These are phyloP conservation scores for Lodderomyces beijingensis DNA, from an alignment of 1,139 yeast genomes.

Conservation along the genomic window DNA sequence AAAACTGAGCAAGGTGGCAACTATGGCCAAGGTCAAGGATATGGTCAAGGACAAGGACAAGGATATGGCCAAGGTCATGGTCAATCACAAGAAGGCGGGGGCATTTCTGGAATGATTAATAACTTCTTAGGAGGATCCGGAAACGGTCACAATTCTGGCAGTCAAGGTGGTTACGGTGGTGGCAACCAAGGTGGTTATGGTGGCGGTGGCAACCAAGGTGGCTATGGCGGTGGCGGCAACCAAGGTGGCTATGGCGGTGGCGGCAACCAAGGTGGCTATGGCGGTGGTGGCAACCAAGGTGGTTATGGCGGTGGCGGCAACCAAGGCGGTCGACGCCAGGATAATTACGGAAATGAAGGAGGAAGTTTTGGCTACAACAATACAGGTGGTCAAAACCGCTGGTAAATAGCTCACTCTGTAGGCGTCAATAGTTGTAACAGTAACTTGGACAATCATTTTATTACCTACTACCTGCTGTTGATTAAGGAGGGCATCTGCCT, in stretches of 20 bases:
- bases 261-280: too few relatives aligned
- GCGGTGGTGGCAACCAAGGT: constrained; percentile 4
- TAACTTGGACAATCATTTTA: too few relatives aligned
- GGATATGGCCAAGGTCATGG: too few relatives aligned
- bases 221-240: too few relatives aligned
- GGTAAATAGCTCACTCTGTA: too few relatives aligned
- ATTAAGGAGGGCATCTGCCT: too few relatives aligned
- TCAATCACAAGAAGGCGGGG: not conserved
- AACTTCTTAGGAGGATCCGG: constrained; percentile 1
- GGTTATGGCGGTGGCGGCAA: constrained; percentile 4
- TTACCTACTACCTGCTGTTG: too few relatives aligned
- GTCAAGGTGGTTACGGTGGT: constrained; percentile 6
- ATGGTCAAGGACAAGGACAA: not conserved
- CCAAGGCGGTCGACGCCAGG: not conserved
- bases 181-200: constrained; percentile 4
- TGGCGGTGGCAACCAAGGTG: too few relatives aligned
- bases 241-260: too few relatives aligned
- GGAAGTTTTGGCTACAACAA: constrained; percentile 1
- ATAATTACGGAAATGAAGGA: constrained; percentile 1
- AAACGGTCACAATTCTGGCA: too few relatives aligned
- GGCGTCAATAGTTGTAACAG: too few relatives aligned
- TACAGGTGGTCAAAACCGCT: not conserved
- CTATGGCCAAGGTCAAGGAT: constrained; percentile 6
- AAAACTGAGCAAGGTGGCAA: constrained; percentile 2
- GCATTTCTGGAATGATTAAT: not conserved